A percentile compares a stretch with the other conserved stretches of the same genome.
These are phyloP conservation scores for Apiospora koreana DNA, from an alignment of 2,329 filamentous ascomycete genomes.

Conservation along the genomic window DNA sequence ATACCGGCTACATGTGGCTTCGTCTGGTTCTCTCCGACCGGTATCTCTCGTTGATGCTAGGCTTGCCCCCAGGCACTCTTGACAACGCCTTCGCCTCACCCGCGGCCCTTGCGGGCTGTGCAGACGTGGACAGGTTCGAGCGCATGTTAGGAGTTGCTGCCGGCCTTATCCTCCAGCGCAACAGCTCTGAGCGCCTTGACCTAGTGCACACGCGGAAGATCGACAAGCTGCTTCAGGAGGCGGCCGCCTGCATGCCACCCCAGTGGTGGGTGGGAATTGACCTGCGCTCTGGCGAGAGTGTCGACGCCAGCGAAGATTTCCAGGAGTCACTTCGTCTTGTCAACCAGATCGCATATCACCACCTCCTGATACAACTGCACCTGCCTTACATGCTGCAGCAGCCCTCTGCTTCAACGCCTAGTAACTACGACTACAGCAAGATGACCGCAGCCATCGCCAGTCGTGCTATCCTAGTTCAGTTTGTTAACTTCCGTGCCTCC, in stretches of 20 bases:
- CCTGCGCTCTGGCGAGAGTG: constrained; percentile 18
- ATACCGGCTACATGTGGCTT: constrained; percentile 45
- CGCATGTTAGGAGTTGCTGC: neutral
- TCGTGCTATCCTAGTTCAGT: constrained; percentile 43
- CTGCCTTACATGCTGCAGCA: constrained; percentile 43
- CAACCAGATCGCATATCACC: constrained; percentile 43
- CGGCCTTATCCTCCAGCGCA: constrained; percentile 22
- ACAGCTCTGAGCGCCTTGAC: constrained; percentile 24
- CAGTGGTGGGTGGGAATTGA: constrained; percentile 42
- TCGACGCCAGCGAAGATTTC: constrained; percentile 23
- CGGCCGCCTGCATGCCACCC: constrained; percentile 38
- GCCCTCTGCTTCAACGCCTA: constrained; percentile 24
- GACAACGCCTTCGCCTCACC: constrained; percentile 25
- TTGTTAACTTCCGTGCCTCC: constrained; percentile 37
- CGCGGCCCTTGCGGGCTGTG: constrained; percentile 26
- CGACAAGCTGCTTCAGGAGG: constrained; percentile 39
- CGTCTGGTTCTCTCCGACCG: constrained; percentile 46
- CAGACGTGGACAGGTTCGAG: constrained; percentile 17
- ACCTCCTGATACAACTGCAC: constrained; percentile 45
- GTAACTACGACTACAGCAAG: constrained; percentile 38
- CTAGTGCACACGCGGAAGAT: constrained; percentile 33
- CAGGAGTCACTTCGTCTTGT: constrained; percentile 38
- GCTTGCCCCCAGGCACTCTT: constrained; percentile 42
- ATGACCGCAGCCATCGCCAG: constrained; percentile 42
- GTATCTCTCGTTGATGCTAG: constrained; percentile 48